Base-by-base conservation (phyloP, 164 flowering plant genomes). In the Paratinospora sagittata region DNA sequence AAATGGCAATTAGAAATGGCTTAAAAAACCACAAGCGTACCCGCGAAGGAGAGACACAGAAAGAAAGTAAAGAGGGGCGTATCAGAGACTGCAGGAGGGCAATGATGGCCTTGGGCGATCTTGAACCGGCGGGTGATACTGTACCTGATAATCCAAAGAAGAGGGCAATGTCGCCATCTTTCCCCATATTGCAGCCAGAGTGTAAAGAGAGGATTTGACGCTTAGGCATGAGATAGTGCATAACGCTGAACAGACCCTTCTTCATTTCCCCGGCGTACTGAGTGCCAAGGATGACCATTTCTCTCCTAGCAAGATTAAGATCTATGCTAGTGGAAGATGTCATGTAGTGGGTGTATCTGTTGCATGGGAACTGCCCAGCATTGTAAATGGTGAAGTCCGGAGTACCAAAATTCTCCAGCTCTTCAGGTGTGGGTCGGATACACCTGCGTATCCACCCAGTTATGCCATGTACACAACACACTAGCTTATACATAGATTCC, bases 251-350 rank as follows among this genome's bases (percentile, higher is more conserved):
- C 36, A 96, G 81, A 62, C 99, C 99, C 77, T 96, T 96, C 92
- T 96, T 96, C 99, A 91, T 96, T 84, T 96, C 99, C 78, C 99
- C 99, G 74, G 99, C 99, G 79, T 93, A 96, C 71, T 91, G 98
- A 0, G 99, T 93, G 77, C 99, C 99, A 70, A 96, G 95, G 84
- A 96, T 96, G 78, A 96, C 97, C 98, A 96, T 96, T 80, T 96
- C 99, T 83, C 81, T 90, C 77, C 98, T 89, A 78, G 86, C 86
- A 41, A 96, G 95, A 82, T 91, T 90, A 24, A 96, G 70, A 74
- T 96, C 98, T 84, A 93, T 80, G 89, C 99, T 96, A 76, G 99
- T 96, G 6, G 99, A 93, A 63, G 98, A 93, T 57, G 99, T 96
- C 99, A 96, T 96, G 88, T 93, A 93, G 78, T 93, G 97, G 14